phyloP scores from a whole-genome alignment of 805 yeast species.

The Metschnikowia bowlesiae region DNA sequence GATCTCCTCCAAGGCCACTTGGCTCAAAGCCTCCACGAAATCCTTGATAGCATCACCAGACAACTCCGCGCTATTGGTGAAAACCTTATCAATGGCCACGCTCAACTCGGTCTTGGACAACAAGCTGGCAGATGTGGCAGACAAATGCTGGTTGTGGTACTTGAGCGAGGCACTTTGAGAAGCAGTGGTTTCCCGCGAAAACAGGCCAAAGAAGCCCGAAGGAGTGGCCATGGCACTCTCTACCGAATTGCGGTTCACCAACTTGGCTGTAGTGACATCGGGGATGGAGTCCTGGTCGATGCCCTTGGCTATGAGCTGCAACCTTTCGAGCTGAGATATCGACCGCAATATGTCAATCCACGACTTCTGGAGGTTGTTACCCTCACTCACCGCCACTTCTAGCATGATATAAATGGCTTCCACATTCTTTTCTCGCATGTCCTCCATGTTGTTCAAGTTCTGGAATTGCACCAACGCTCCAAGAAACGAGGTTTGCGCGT shows the following conservation, averaged over 20 bases:
- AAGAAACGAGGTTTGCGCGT: constrained; percentile 84
- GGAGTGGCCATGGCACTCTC: constrained; percentile 47
- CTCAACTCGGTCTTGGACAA: constrained; percentile 65
- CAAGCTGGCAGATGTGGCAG: constrained; percentile 51
- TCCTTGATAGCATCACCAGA: constrained; percentile 81
- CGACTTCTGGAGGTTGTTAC: constrained; percentile 62
- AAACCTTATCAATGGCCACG: constrained; percentile 81
- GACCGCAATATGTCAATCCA: constrained; percentile 84
- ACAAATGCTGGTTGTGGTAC: constrained; percentile 65
- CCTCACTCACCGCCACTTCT: constrained; percentile 74
- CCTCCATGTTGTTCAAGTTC: constrained; percentile 72
- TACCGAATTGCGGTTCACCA: constrained; percentile 44
- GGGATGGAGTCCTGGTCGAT: constrained; percentile 80
- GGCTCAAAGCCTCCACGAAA: constrained; percentile 82
- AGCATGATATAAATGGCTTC: constrained; percentile 72
- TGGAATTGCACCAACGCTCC: constrained; percentile 87
- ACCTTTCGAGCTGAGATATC: constrained; percentile 86
- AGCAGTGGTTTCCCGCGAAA: constrained; percentile 48
- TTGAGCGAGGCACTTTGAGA: constrained; percentile 66
- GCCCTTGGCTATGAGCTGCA: constrained; percentile 84
- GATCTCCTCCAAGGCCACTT: constrained; percentile 86
- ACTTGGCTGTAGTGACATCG: constrained; percentile 73
- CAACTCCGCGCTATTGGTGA: constrained; percentile 73
- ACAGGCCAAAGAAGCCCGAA: constrained; percentile 52
- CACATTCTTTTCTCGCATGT: constrained; percentile 73